These are phyloP conservation scores for Peronosclerospora sorghi DNA, from an alignment of 352 stramenopile species.

Conservation along the genomic window DNA sequence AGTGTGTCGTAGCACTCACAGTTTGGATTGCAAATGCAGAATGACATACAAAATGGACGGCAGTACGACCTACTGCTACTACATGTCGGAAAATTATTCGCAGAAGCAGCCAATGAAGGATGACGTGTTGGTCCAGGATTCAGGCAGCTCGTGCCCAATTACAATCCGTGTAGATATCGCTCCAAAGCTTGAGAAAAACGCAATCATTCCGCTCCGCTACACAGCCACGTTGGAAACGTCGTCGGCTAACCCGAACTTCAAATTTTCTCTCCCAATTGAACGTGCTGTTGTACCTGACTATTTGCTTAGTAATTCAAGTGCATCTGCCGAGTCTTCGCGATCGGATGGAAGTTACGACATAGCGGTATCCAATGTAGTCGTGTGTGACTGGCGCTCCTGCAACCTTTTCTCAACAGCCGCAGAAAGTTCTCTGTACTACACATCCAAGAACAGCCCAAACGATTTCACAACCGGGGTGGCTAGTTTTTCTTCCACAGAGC, in stretches of 20 bases:
- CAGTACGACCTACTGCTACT: conserved; percentile 78
- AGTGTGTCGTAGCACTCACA: too few relatives aligned
- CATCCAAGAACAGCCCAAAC: conserved; percentile 58
- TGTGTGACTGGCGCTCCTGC: conserved; percentile 70
- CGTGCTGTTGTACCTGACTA: conserved; percentile 34
- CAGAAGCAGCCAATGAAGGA: conserved; percentile 29
- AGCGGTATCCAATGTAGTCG: conserved; percentile 54
- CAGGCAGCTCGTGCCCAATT: conserved; percentile 41
- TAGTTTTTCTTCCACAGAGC: conserved; percentile 50
- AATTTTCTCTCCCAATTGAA: conserved; percentile 42
- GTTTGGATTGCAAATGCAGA: too few relatives aligned
- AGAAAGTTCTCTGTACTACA: conserved; percentile 44
- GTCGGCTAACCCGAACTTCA: conserved; percentile 30
- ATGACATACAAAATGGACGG: conserved; percentile 62
- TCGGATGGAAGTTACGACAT: conserved; percentile 19
- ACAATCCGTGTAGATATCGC: conserved; percentile 55
- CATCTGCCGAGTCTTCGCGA: too few relatives aligned
- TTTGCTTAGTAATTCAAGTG: conserved; percentile 5
- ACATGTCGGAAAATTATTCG: conserved; percentile 51
- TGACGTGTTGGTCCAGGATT: conserved; percentile 29
- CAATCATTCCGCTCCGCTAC: conserved; percentile 43
- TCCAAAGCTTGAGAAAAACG: conserved; percentile 32
- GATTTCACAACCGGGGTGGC: conserved; percentile 44
- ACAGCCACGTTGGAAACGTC: conserved; percentile 50
- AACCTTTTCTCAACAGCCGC: conserved; percentile 41